Evolutionary conservation across 2,329 filamentous ascomycete species (phyloP), one percentile per base, ranked within the genome.

Genomic region (Aspergillus pseudonomiae): DNA sequence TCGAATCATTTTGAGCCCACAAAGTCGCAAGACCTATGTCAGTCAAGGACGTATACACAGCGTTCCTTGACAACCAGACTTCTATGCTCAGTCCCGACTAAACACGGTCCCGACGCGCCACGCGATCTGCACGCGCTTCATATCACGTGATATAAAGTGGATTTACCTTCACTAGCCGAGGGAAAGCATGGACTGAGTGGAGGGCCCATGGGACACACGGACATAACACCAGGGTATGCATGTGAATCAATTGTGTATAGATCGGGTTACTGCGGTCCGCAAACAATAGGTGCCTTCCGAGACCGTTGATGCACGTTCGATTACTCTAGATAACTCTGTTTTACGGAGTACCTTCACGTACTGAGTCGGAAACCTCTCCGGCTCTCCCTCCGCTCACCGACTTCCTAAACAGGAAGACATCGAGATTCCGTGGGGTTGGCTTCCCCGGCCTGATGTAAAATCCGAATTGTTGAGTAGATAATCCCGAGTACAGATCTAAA

Each of bases 1-100:
- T 63, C 79, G 77, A 67, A 81, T 78, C 81, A 82, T 83, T 26
- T 66, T 75, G 69, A 24, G 12, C 12, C 21, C 16, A 16, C 30
- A 24, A 6, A 39, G n/a, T 26, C 19, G 32, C 41, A 43, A 50
- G 16, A 14, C 30, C 36, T 50, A 30, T 30, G 24, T n/a, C 32
- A 24, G 41, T 50, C n/a, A 14, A 52, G 43, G 39, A 52, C 32
- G 30, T 32, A 16, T 55, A 12, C 16, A 50, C 56, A 12, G 34
- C 34, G 34, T 39, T 26, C n/a, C 30, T 55, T 24, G 32, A 55
- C 32, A 26, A 24, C n/a, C n/a, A 55, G 30, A 19, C 32, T n/a
- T 52, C 48, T 32, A 52, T 52, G 48, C 10, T 48, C 11, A 9
- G 45, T 14, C 50, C 26, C 3, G 6, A 39, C 21, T 46, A 43